Percentiles rank a stretch among this genome's conserved stretches.
Evolutionary conservation across 2,329 filamentous ascomycete species (phyloP).

Genomic region (Aspergillus uvarum): DNA sequence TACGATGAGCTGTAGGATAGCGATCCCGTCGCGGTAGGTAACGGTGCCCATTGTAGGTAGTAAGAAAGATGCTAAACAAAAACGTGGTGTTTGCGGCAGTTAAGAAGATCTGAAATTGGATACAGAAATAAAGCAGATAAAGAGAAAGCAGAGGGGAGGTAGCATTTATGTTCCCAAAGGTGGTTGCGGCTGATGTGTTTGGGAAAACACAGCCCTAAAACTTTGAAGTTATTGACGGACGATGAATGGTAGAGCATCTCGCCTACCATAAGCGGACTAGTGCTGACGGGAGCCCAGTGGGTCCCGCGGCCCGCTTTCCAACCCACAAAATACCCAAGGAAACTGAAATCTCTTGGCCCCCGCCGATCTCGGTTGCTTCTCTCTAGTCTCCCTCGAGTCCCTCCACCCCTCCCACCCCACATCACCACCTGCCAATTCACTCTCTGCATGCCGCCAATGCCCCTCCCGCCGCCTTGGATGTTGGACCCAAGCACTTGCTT

Average conservation of each 20-base stretch:
- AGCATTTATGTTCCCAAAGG: background rate
- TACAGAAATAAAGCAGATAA: background rate
- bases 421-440: background rate
- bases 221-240: background rate
- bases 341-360: too few species aligned
- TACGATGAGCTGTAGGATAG: constrained; percentile 30
- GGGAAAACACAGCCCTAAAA: background rate
- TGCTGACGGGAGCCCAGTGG: background rate
- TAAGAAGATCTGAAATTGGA: background rate
- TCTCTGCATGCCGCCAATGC: background rate
- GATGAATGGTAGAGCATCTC: constrained; percentile 14
- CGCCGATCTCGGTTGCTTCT: too few species aligned
- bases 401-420: too few species aligned
- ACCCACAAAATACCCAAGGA: too few species aligned
- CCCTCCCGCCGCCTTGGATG: background rate
- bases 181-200: background rate
- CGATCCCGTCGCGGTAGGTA: constrained; percentile 30
- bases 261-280: constrained; percentile 7
- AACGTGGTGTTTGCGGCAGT: background rate
- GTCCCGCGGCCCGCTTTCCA: background rate
- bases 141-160: background rate
- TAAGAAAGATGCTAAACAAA: too few species aligned
- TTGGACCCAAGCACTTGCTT: too few species aligned
- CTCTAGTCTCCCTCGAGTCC: too few species aligned
- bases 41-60: constrained; percentile 19